Evolutionary conservation across 148 eudicot genomes (phyloP).

Genomic region (Arctostaphylos glauca): DNA sequence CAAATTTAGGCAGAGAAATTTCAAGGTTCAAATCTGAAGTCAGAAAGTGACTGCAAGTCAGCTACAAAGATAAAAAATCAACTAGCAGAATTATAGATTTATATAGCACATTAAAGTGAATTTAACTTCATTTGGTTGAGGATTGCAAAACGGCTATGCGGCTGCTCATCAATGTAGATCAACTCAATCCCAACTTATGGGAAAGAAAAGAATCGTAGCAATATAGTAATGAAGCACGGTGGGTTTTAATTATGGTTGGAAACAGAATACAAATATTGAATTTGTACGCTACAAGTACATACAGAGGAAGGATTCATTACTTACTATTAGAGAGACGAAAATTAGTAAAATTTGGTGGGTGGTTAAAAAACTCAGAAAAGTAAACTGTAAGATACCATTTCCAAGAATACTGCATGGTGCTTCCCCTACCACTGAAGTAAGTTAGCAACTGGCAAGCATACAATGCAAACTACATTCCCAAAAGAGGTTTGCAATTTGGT

Average conservation of each 20-base stretch:
- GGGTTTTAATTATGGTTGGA: background rate
- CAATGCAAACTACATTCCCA: background rate
- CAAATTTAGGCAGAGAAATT: conserved; percentile 14
- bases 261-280: background rate
- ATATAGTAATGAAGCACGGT: background rate
- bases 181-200: background rate
- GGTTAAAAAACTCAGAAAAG: background rate
- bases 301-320: background rate
- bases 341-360: background rate
- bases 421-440: background rate
- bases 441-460: background rate
- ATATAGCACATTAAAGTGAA: background rate
- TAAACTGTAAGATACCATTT: background rate
- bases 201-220: background rate
- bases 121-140: background rate
- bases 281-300: background rate
- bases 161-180: background rate
- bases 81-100: background rate
- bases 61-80: background rate
- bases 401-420: background rate
- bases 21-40: conserved; percentile 4
- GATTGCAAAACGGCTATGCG: background rate
- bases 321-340: background rate
- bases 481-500: background rate
- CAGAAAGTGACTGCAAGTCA: background rate